Evolutionary conservation across 2,329 filamentous ascomycete genomes (phyloP), one percentile per base, ranked within the genome.

Genomic region (Aspergillus pseudoterreus): DNA sequence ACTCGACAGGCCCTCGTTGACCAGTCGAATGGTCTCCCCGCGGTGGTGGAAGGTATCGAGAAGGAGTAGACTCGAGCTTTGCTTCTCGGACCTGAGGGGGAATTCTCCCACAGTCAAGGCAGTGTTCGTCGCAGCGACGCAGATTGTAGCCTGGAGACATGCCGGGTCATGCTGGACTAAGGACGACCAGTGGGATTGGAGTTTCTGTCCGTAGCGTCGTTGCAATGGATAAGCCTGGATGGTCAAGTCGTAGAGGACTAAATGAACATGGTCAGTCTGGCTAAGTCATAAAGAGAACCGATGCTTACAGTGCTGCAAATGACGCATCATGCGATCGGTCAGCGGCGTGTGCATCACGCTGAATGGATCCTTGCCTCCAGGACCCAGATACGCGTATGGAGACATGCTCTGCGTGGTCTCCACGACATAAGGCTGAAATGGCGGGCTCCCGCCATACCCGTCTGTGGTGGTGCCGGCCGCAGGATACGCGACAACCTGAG

Each of bases 11-110:
- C 67, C 66, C 39, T 70, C 65, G 42, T 72, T 72, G 45, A 72
- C 70, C 38, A 71, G 56, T 15, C 66, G 58, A 47, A 72, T 72
- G 3, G 70, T 72, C 52, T 72, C 69, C 10, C 69, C 70, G 6
- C 69, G 65, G 43, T 71, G 69, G 27, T 71, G 69, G 32, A 70
- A 66, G 0, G 68, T 65, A 51, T 72, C 70, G 8, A 72, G 59
- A 32, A 72, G 61, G 11, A 71, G 57, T 9, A 58, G 57, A 49
- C 66, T 70, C 15, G 58, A 57, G 2, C 59, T 55, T 49, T 58
- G 61, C 41, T 67, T 65, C 14, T 56, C 63, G 4, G 67, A 63
- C 47, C 60, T 60, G 6, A 71, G 52, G 3, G 68, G 68, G 15
- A 71, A 60, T 19, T 69, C 65, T 2, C 70, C 70, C 5, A 58